Evolutionary conservation across 2,329 filamentous ascomycete genomes (phyloP), one percentile per base, ranked within the genome.

Genomic region (Fusarium continuum): DNA sequence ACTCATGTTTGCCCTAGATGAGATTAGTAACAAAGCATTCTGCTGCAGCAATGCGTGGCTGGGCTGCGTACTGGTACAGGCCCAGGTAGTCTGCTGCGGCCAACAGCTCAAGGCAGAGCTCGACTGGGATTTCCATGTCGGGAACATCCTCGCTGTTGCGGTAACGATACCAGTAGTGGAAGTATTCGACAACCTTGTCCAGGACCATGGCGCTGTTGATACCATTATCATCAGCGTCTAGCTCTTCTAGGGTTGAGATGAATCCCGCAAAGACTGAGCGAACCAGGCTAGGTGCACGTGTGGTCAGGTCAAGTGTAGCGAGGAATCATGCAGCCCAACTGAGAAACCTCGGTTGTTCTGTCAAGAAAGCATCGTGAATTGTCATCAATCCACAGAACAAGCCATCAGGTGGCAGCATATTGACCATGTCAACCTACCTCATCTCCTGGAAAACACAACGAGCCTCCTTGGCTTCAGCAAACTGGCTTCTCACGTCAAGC

Each of bases 181-280:
- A 88, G 77, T 93, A 94, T 77, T 93, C 90, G 75, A 88, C 90
- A 26, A 93, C 88, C 73, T 92, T 92, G 74, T 93, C 91, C 4
- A 94, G 85, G 6, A 93, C 85, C 48, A 89, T 80, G 64, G 87
- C 89, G 76, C 90, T 93, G 74, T 60, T 65, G 52, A 58, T 63
- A 53, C 16, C 43, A 61, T 38, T 51, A 69, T 59, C 58, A 65
- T 70, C 67, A 67, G 71, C 64, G 58, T 67, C 58, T 58, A 49
- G 43, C 49, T 68, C 41, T 62, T 47, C 28, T 29, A 55, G 32
- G 40, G 28, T 26, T 48, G 17, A 40, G 16, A 53, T 49, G 40
- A 41, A 36, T 52, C 57, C 49, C 61, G 54, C 56, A 53, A 31
- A 55, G 34, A 40, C 54, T 38, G 48, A 53, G 36, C 53, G 47